Evolutionary conservation across 1,139 yeast species (phyloP).

Genomic region (Pneumocystis jirovecii): DNA sequence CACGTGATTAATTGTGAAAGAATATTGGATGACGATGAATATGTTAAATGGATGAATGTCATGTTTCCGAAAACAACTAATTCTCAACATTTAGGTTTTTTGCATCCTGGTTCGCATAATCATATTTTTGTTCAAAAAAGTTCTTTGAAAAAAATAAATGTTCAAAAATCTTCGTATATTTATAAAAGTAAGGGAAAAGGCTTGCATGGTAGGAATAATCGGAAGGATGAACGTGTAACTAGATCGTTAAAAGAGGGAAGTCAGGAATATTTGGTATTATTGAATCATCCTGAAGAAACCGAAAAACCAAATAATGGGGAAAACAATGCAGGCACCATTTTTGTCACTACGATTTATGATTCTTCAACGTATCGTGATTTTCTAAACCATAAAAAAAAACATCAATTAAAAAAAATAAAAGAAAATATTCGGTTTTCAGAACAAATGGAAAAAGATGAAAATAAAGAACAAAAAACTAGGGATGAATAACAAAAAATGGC

Average conservation of each 20-base stretch:
- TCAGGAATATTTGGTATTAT: neutral
- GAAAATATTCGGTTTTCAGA: neutral
- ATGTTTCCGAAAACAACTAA: conserved; percentile 6
- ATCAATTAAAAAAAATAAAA: neutral
- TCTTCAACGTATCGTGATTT: neutral
- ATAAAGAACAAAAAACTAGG: neutral
- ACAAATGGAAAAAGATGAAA: neutral
- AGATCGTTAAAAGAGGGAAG: neutral
- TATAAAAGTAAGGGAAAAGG: neutral
- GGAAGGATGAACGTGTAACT: neutral
- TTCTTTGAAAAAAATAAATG: neutral
- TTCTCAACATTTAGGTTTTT: neutral
- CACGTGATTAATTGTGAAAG: conserved; percentile 33
- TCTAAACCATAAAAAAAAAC: neutral
- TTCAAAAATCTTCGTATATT: neutral
- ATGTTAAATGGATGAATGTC: conserved; percentile 4
- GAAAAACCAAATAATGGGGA: neutral
- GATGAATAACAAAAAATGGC: neutral
- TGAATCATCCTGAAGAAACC: neutral
- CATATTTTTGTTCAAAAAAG: neutral
- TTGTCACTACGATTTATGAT: neutral
- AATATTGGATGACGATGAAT: conserved; percentile 17
- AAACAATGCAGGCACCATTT: neutral
- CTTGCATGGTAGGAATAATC: neutral
- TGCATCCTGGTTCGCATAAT: neutral